Evolutionary conservation across 495 filamentous ascomycete species (phyloP), one percentile per base, ranked within the genome.

Genomic region (Wilcoxina mikolae): DNA sequence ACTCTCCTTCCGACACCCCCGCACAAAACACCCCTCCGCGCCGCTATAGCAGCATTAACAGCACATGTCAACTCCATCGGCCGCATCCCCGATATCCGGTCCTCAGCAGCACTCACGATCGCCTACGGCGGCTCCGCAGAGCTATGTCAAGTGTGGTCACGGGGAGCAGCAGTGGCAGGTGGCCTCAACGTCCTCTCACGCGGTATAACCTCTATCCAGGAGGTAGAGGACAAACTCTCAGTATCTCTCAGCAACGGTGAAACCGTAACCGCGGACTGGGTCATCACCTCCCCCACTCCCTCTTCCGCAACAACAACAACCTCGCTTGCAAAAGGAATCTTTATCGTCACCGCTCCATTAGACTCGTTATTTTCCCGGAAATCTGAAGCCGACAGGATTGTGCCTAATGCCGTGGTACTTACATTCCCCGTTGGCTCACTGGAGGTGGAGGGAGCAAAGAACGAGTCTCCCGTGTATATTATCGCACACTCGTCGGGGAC

Each of bases 111-210:
- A 7, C 42, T 66, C n/a, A 65, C 62, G 24, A 51, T 65, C 20
- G 56, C 59, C 3, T 98, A 89, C 81, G 91, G 91, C 20, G 88
- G 93, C 55, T 74, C 80, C 9, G 82, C 87, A n/a, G 91, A 98
- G 69, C 80, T 96, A 56, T 76, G 86, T 18, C 91, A 98, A 65
- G 87, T 95, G 10, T 85, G 81, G 11, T 96, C 91, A 61, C 84
- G 91, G 55, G 87, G 91, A 31, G 81, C 83, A 51, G 91, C 91
- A 3, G 89, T 98, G 5, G 90, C 93, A 3, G 93, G 91, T 27
- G 86, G 80, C 17, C 77, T 93, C 3, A 95, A 95, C 69, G 85
- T 94, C 54, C 80, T 96, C 20, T 79, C 78, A 35, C 80, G 79
- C 24, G 79, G 79, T 0, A 71, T 90, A 46, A 66, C 2, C 11